Evolutionary conservation across 2,329 filamentous ascomycete species (phyloP).

Genomic region (Talaromyces verruculosus): DNA sequence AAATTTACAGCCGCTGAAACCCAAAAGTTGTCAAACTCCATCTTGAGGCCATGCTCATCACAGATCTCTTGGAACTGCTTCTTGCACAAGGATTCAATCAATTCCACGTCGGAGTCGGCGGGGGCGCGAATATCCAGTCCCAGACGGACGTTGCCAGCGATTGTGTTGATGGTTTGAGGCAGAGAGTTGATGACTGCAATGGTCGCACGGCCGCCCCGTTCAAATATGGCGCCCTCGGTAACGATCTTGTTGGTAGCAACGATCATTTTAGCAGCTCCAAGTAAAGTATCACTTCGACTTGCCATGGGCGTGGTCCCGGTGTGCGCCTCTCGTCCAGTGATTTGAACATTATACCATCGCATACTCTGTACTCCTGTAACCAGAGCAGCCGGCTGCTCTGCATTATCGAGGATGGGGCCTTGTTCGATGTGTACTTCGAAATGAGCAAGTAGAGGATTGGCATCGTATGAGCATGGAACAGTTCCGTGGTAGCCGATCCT

Average conservation of each 20-base stretch:
- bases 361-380: conserved; percentile 70
- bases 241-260: conserved; percentile 62
- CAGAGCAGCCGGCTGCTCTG: conserved; percentile 61
- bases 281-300: conserved; percentile 63
- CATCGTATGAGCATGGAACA: conserved; percentile 53
- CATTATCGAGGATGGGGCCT: conserved; percentile 66
- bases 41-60: background rate
- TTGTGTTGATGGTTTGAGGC: conserved; percentile 67
- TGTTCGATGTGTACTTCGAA: conserved; percentile 84
- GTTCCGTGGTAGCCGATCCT: conserved; percentile 67
- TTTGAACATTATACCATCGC: conserved; percentile 64
- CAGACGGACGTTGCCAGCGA: conserved; percentile 64
- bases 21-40: conserved; percentile 17
- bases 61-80: conserved; percentile 2
- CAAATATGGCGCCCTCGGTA: conserved; percentile 40
- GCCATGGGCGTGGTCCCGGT: conserved; percentile 68
- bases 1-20: conserved; percentile 14
- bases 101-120: conserved; percentile 12
- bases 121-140: conserved; percentile 61
- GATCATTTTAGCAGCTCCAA: conserved; percentile 65
- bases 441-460: conserved; percentile 67
- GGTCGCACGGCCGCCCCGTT: conserved; percentile 56
- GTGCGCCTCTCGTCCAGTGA: conserved; percentile 65
- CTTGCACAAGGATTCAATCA: conserved; percentile 13
- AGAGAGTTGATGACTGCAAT: conserved; percentile 64